Conservation (phyloP, 2,329 filamentous ascomycete genomes). For the Shiraia sp. region DNA sequence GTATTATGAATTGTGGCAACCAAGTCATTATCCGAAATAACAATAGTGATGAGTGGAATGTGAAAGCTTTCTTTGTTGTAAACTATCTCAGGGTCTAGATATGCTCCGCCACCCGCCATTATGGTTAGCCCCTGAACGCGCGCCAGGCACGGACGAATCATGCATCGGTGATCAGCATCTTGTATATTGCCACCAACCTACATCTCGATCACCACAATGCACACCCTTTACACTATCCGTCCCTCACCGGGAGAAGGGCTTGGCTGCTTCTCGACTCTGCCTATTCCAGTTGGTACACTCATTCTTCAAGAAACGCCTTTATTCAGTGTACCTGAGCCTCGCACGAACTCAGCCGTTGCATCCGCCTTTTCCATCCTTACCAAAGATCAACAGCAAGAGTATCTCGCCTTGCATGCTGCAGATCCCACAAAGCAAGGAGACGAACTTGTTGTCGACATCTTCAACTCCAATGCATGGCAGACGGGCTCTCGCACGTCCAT, state of each 20-base stretch:
- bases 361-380: constrained; percentile 12
- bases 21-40: no score
- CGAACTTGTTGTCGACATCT: constrained; percentile 21
- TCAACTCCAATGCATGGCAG: constrained; percentile 27
- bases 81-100: no score
- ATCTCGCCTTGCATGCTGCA: constrained; percentile 17
- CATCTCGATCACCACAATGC: constrained; percentile 6
- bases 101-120: no score
- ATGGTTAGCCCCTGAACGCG: no score
- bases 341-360: constrained; percentile 18
- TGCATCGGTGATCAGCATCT: no score
- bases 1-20: no score
- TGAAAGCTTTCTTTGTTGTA: no score
- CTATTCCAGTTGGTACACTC: constrained; percentile 37
- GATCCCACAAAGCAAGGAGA: constrained; percentile 1
- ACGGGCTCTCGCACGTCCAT: constrained; percentile 23
- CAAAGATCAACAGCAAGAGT: constrained; percentile 11
- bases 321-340: constrained; percentile 33
- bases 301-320: constrained; percentile 44
- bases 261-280: constrained; percentile 39
- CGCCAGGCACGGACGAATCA: no score
- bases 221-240: constrained; percentile 16
- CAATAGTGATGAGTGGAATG: no score
- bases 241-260: constrained; percentile 40
- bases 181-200: no score